phyloP scores from a whole-genome alignment of 176 grass and related monocot genomes.

The Avena atlantica region DNA sequence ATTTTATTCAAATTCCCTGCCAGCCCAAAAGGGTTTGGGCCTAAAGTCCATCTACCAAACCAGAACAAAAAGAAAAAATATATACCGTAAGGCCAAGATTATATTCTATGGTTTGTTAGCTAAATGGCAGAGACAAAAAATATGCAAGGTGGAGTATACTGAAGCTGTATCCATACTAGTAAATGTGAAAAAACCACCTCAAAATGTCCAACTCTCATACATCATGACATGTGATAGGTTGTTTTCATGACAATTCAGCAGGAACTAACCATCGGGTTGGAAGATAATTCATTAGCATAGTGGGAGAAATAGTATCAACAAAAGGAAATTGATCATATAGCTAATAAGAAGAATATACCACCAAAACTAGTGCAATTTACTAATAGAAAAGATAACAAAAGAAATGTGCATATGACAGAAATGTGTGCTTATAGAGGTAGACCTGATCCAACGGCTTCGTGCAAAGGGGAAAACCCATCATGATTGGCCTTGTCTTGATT shows the following conservation, averaged over 20 bases:
- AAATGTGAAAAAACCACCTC: neutral
- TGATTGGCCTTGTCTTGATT: neutral
- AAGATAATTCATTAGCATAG: neutral
- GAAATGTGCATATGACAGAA: neutral
- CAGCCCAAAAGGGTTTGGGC: too few species aligned
- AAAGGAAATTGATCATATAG: neutral
- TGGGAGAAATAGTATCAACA: neutral
- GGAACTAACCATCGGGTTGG: neutral
- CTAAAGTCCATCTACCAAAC: too few species aligned
- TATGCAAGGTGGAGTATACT: neutral
- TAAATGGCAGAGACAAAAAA: neutral
- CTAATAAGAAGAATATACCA: neutral
- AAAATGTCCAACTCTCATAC: neutral
- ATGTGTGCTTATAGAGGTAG: too few species aligned
- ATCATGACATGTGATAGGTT: neutral
- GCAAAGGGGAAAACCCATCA: neutral
- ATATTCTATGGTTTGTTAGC: neutral
- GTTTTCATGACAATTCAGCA: neutral
- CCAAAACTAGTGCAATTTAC: neutral
- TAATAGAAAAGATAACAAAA: neutral
- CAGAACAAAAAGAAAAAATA: too few species aligned
- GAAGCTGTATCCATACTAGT: neutral
- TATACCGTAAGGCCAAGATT: too few species aligned
- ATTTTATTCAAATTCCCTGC: too few species aligned
- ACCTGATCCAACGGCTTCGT: neutral